A percentile compares a stretch with the other conserved stretches of the same genome.
These are phyloP conservation scores for Paramecium caudatum DNA, from an alignment of 73 alveolate species.

Conservation along the genomic window DNA sequence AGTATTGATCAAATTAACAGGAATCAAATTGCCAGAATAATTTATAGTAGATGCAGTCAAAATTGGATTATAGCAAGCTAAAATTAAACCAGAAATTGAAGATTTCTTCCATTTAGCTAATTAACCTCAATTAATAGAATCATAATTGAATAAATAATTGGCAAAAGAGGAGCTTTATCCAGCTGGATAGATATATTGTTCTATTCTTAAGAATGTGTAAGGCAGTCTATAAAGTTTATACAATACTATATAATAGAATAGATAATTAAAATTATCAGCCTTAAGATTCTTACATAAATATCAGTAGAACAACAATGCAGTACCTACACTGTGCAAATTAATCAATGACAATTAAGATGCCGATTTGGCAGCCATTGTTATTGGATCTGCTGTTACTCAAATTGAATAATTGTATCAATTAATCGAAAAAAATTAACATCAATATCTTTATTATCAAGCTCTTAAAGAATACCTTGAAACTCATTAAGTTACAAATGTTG, in stretches of 20 bases:
- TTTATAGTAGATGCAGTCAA: background rate
- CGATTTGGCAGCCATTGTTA: conserved; percentile 39
- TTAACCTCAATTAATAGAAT: background rate
- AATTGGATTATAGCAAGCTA: background rate
- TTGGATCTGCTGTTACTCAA: conserved; percentile 27
- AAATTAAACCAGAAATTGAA: background rate
- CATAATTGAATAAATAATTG: background rate
- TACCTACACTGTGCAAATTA: conserved; percentile 1
- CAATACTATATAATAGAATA: background rate
- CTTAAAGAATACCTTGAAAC: conserved; percentile 2
- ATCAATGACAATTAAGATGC: conserved; percentile 23
- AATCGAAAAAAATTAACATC: background rate
- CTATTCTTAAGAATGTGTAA: background rate
- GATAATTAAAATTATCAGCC: background rate
- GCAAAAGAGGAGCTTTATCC: conserved; percentile 6
- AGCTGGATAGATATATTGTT: conserved; percentile 9
- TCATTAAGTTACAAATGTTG: background rate
- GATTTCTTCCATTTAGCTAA: background rate
- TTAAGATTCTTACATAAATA: conserved; percentile 1
- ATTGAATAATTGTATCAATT: background rate
- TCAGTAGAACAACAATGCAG: background rate
- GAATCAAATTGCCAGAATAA: background rate
- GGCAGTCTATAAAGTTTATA: background rate
- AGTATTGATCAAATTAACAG: background rate
- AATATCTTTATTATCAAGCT: conserved; percentile 18